These are phyloP conservation scores for Capsicum rhomboideum DNA, from an alignment of 257 asterid species.

Conservation along the genomic window DNA sequence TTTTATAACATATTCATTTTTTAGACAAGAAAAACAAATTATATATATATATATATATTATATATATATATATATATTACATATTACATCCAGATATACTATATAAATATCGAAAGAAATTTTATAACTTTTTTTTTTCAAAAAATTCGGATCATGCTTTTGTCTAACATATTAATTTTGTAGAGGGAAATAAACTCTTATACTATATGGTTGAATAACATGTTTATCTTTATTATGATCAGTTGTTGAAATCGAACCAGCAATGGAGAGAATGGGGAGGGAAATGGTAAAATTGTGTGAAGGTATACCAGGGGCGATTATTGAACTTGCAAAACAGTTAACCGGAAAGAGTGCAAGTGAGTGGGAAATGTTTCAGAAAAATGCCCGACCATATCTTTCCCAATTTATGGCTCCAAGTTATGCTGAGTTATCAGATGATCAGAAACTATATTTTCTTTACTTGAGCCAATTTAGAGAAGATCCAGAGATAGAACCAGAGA, in stretches of 20 bases:
- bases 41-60: too few species aligned
- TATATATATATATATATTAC: too few species aligned
- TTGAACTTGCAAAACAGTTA: neutral
- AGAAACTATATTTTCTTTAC: conserved; percentile 24
- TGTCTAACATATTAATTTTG: too few species aligned
- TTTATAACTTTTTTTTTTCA: too few species aligned
- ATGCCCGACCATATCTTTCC: neutral
- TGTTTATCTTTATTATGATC: neutral
- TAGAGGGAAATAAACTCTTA: neutral
- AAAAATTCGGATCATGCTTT: too few species aligned
- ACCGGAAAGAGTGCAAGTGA: neutral
- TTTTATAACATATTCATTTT: too few species aligned
- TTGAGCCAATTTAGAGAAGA: conserved; percentile 18
- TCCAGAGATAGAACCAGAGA: conserved; percentile 1
- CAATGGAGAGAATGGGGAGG: neutral
- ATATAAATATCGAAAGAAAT: too few species aligned
- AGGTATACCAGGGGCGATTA: conserved; percentile 4
- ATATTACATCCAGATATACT: neutral
- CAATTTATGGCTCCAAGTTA: neutral
- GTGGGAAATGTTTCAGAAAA: neutral
- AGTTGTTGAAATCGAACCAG: neutral
- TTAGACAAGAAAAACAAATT: too few species aligned
- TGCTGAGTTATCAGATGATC: neutral
- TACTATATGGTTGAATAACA: neutral
- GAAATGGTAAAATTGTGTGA: neutral